Conservation (phyloP, 805 yeast species). For the Scheffersomyces coipomensis region DNA sequence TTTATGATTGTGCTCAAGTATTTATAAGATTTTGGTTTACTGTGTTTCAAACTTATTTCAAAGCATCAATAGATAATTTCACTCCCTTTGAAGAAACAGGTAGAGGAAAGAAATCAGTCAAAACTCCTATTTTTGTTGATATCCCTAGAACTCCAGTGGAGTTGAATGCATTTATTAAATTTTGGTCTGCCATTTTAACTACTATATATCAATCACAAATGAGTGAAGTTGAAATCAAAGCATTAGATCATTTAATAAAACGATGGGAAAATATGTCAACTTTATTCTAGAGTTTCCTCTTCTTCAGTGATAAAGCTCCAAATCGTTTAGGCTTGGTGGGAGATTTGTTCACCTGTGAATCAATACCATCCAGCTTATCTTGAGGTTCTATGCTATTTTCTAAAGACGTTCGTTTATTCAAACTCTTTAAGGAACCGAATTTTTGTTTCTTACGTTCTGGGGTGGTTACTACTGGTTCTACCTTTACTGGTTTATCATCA, state of each 20-base stretch:
- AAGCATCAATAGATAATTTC: conserved; percentile 6
- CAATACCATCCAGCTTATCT: too few species aligned
- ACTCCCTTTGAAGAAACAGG: conserved; percentile 18
- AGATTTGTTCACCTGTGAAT: too few species aligned
- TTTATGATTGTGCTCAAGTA: conserved; percentile 43
- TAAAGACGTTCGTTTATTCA: too few species aligned
- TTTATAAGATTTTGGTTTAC: conserved; percentile 53
- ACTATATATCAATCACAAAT: conserved; percentile 38
- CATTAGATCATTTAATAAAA: conserved; percentile 25
- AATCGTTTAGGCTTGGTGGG: neutral
- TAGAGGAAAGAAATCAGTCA: conserved; percentile 10
- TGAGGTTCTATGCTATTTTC: too few species aligned
- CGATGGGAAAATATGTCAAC: conserved; percentile 30
- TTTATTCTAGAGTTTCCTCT: neutral
- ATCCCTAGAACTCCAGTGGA: conserved; percentile 10
- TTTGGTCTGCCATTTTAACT: conserved; percentile 51
- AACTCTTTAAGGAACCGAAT: conserved; percentile 6
- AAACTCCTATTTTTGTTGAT: conserved; percentile 15
- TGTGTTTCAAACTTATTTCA: conserved; percentile 54
- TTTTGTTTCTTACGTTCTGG: conserved; percentile 5
- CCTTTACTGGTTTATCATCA: too few species aligned
- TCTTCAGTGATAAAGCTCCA: neutral
- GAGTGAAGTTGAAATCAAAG: conserved; percentile 22
- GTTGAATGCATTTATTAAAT: conserved; percentile 40
- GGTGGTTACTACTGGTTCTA: neutral